Evolutionary conservation across 768 basidiomycete species (phyloP).

Genomic region (Leccinum arenicola): DNA sequence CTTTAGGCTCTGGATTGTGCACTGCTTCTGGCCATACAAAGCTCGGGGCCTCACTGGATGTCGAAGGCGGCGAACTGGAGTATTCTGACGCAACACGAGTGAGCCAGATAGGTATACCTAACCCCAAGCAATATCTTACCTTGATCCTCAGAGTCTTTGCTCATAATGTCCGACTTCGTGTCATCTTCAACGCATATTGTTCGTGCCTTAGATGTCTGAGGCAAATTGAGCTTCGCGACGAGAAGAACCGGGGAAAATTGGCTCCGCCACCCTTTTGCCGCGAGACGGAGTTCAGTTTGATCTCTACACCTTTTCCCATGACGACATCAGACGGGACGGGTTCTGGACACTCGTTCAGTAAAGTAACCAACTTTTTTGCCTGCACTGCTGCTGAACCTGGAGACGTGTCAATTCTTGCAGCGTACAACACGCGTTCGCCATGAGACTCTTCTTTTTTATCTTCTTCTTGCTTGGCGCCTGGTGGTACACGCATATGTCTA

Average conservation of each 20-base stretch:
- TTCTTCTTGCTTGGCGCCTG: constrained; percentile 63
- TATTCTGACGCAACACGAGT: not conserved
- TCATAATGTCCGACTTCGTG: not conserved
- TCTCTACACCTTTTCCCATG: constrained; percentile 36
- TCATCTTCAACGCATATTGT: not conserved
- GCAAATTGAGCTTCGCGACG: constrained; percentile 22
- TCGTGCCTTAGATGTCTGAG: not conserved
- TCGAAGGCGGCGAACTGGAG: constrained; percentile 11
- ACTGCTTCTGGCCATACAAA: constrained; percentile 15
- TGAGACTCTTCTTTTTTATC: constrained; percentile 49
- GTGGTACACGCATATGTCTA: constrained; percentile 59
- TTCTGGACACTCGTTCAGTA: not conserved
- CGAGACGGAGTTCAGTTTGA: constrained; percentile 39
- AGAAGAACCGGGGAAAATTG: constrained; percentile 5
- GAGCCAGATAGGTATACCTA: not conserved
- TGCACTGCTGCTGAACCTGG: constrained; percentile 37
- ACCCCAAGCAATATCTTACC: not conserved
- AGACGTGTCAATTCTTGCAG: constrained; percentile 52
- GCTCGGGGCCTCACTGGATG: constrained; percentile 3
- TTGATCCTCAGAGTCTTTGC: constrained; percentile 9
- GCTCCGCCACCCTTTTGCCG: constrained; percentile 7
- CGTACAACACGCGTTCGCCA: constrained; percentile 50
- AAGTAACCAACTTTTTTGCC: constrained; percentile 40
- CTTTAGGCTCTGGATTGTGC: constrained; percentile 5
- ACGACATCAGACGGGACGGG: constrained; percentile 10